These are phyloP conservation scores for Ceratocystis colombiana DNA, from an alignment of 2,329 filamentous ascomycete species.

Conservation along the genomic window DNA sequence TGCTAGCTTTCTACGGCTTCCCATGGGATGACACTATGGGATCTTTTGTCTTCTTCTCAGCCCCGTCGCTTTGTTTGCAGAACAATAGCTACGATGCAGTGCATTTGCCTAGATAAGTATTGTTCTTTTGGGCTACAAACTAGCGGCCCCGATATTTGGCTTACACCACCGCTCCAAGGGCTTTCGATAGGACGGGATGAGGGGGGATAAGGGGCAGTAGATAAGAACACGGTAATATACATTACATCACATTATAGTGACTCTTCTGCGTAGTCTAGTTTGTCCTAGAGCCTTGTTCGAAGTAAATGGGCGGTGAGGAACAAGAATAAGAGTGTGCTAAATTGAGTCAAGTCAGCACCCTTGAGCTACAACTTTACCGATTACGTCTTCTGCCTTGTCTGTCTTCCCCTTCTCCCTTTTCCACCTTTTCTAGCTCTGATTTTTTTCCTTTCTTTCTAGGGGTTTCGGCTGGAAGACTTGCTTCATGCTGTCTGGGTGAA, in stretches of 20 bases:
- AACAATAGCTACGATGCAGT: not conserved
- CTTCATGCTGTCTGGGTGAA: not conserved
- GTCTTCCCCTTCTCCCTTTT: not conserved
- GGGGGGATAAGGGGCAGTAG: not conserved
- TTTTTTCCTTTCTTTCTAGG: not conserved
- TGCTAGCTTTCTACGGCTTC: not conserved
- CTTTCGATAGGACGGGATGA: not conserved
- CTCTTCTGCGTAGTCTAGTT: not conserved
- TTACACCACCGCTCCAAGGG: not conserved
- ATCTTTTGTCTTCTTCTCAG: not conserved
- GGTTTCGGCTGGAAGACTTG: not conserved
- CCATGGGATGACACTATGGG: not conserved
- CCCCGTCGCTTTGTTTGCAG: constrained; percentile 1
- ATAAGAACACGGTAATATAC: not conserved
- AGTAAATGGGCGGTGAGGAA: not conserved
- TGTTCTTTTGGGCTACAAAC: not conserved
- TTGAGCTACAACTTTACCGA: not conserved
- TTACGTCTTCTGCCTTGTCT: not conserved
- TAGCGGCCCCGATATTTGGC: not conserved
- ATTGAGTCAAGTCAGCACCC: not conserved
- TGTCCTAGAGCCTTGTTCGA: not conserved
- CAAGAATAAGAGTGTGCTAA: not conserved
- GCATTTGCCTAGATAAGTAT: not conserved
- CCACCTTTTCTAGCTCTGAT: not conserved
- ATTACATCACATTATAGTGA: not conserved